Base-by-base conservation (phyloP, 2,329 filamentous ascomycete genomes). In the Calonectria crousiana region DNA sequence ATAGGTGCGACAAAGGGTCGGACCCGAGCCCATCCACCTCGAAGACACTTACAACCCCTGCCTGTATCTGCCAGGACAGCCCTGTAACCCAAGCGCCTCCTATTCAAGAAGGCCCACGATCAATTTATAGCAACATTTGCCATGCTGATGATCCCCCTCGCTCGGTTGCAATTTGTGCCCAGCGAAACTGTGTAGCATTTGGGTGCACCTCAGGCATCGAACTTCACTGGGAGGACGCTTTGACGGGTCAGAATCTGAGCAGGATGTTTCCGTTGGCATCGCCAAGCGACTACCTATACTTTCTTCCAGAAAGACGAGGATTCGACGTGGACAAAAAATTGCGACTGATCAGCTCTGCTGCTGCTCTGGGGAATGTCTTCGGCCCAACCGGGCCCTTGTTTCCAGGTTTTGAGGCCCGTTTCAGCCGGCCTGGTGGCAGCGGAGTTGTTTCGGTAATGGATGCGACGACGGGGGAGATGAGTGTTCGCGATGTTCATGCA, bases 151-250 rank as follows among this genome's bases (percentile, higher is more conserved):
- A 93, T 75, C 90, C 90, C 20, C 92, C 92, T 16, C 88, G 90
- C n/a, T 92, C 90, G 49, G 88, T 93, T 13, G 90, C 92, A 0
- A 89, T 94, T 41, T 93, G 90, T 77, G 92, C 92, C n/a, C 90
- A 92, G 72, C 87, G 90, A 58, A 88, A 88, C 66, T 93, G 91
- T 77, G 90, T 93, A 41, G 92, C 91, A 11, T 94, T 93, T 84
- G 92, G 92, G 18, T 93, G 90, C 75, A 88, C 88, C 16, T 86
- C 88, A 10, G 90, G 92, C 1, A 90, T 93, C 67, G 92, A 93
- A 79, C 84, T 93, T 49, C 91, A 93, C 79, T 94, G 90, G 81
- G 83, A 87, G 67, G 86, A 88, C 81, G 86, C 84, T 72, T 77
- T 87, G 67, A 87, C 86, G 5, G 83, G 85, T 16, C 86, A 89